Evolutionary conservation across 148 eudicot species (phyloP).

Genomic region (Vaccinium darrowii): DNA sequence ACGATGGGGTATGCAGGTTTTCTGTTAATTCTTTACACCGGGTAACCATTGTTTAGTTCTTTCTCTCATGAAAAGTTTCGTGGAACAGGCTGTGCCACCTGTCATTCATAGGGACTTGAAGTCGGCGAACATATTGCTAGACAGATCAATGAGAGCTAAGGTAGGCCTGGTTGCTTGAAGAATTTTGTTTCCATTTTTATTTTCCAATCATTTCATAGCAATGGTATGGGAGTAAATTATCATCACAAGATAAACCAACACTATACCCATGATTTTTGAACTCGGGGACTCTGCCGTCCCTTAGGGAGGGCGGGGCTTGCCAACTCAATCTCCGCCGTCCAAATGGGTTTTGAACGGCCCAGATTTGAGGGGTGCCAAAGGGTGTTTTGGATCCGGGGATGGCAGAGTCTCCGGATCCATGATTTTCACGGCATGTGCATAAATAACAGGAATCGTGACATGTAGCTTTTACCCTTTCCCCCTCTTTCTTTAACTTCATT

Average conservation of each 20-base stretch:
- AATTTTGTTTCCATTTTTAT: neutral
- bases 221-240: neutral
- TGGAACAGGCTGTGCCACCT: conserved; percentile 95
- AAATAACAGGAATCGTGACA: neutral
- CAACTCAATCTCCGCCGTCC: too few relatives aligned
- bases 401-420: too few relatives aligned
- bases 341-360: too few relatives aligned
- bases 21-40: neutral
- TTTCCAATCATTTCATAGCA: conserved; percentile 2
- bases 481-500: neutral
- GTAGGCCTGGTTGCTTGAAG: conserved; percentile 28
- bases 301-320: too few relatives aligned
- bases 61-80: conserved; percentile 15
- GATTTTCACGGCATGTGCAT: neutral
- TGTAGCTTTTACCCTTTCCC: neutral
- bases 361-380: too few relatives aligned
- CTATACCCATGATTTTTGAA: too few relatives aligned
- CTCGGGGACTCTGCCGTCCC: too few relatives aligned
- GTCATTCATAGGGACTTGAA: conserved; percentile 93
- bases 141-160: conserved; percentile 87
- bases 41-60: neutral
- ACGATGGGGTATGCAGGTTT: conserved; percentile 77
- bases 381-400: too few relatives aligned
- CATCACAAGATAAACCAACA: neutral
- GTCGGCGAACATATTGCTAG: conserved; percentile 93